phyloP scores from a whole-genome alignment of 2,329 filamentous ascomycete species.

The Epichloe typhina region DNA sequence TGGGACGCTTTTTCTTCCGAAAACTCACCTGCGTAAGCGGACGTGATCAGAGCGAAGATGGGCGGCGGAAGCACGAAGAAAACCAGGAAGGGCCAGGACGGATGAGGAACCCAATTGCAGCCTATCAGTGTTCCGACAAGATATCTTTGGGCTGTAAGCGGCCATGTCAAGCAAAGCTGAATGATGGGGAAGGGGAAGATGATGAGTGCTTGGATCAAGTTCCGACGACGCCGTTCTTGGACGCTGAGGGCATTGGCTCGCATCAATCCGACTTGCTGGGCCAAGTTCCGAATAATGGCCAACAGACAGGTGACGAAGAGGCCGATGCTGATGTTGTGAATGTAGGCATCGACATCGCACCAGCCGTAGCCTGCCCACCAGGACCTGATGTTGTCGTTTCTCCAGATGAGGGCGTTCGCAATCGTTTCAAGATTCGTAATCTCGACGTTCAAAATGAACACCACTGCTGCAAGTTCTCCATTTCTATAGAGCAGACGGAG shows the following conservation, averaged over 20 bases:
- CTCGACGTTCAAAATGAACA: slow-evolving; percentile 33
- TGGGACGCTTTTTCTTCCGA: not conserved
- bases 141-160: slow-evolving; percentile 34
- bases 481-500: slow-evolving; percentile 36
- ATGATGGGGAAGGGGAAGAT: slow-evolving; percentile 41
- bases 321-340: slow-evolving; percentile 32
- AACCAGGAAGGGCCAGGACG: slow-evolving; percentile 33
- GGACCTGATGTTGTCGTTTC: slow-evolving; percentile 30
- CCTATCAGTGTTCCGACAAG: slow-evolving; percentile 35
- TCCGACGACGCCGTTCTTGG: slow-evolving; percentile 28
- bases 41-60: slow-evolving; percentile 28
- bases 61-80: slow-evolving; percentile 35
- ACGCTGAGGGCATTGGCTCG: slow-evolving; percentile 26
- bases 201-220: slow-evolving; percentile 35
- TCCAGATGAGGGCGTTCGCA: slow-evolving; percentile 41
- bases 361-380: slow-evolving; percentile 41
- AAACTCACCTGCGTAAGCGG: slow-evolving; percentile 31
- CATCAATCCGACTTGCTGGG: slow-evolving; percentile 33
- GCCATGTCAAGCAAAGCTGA: slow-evolving; percentile 34
- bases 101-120: slow-evolving; percentile 30
- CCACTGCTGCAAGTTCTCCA: slow-evolving; percentile 39
- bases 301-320: slow-evolving; percentile 38
- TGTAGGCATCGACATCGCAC: slow-evolving; percentile 39
- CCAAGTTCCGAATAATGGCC: slow-evolving; percentile 40
- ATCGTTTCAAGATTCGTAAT: slow-evolving; percentile 35